phyloP scores from a whole-genome alignment of 1,139 yeast species.

The Candida tunisiensis region DNA sequence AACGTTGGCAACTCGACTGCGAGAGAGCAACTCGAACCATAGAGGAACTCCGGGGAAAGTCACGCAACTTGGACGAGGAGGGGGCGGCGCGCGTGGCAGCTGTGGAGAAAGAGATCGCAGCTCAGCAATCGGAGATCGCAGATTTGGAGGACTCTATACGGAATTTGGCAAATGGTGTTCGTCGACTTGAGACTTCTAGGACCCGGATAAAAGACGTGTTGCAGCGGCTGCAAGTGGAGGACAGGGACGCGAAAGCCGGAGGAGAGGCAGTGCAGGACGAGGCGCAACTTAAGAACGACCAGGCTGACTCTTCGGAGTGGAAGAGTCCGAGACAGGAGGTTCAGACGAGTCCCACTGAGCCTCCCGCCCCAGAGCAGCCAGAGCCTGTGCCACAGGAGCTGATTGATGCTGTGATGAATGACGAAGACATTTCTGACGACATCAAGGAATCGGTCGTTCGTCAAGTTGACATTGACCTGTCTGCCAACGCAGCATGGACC shows the following conservation, averaged over 20 bases:
- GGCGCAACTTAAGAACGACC: no score
- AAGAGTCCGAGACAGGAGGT: background rate
- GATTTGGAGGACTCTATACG: slow-evolving; percentile 26
- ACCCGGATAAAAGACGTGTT: slow-evolving; percentile 1
- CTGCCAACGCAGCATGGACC: slow-evolving; percentile 17
- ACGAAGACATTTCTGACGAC: slow-evolving; percentile 8
- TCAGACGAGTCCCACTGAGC: background rate
- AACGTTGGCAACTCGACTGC: slow-evolving; percentile 6
- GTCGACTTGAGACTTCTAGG: slow-evolving; percentile 7
- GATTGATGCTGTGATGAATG: slow-evolving; percentile 7
- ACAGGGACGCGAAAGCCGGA: slow-evolving; percentile 1
- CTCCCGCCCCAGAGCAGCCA: background rate
- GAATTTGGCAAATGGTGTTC: slow-evolving; percentile 8
- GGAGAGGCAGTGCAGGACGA: no score
- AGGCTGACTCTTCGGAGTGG: background rate
- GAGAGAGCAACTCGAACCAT: no score
- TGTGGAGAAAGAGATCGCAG: slow-evolving; percentile 2
- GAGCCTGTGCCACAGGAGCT: slow-evolving; percentile 5
- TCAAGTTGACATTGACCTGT: slow-evolving; percentile 10
- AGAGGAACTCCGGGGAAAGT: slow-evolving; percentile 6
- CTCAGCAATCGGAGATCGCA: slow-evolving; percentile 12
- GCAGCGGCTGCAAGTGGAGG: slow-evolving; percentile 1
- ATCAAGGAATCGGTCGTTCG: slow-evolving; percentile 7
- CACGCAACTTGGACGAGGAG: background rate
- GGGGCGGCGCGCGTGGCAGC: slow-evolving; percentile 1